Evolutionary conservation across 495 filamentous ascomycete genomes (phyloP).

Genomic region (Acidomyces sp.): DNA sequence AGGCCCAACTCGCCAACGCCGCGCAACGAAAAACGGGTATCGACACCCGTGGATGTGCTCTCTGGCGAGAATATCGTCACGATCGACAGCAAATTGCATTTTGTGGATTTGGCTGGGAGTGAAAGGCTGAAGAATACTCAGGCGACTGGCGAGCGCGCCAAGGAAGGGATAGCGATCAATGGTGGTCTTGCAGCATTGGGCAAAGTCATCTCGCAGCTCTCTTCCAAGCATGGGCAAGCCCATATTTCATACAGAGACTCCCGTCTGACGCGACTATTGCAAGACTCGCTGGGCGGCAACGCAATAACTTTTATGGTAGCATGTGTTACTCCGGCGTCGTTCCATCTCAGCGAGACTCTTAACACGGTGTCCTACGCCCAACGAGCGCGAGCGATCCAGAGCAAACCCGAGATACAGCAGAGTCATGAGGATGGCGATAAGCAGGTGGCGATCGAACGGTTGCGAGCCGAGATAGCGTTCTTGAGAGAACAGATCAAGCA

Average conservation of each 20-base stretch:
- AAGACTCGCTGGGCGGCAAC: conserved; percentile 96
- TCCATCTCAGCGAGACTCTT: conserved; percentile 92
- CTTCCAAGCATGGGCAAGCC: conserved; percentile 70
- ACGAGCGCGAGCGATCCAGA: conserved; percentile 90
- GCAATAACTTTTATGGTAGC: conserved; percentile 99
- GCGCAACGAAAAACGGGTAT: conserved; percentile 70
- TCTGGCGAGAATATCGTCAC: conserved; percentile 64
- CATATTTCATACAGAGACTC: conserved; percentile 98
- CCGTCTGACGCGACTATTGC: conserved; percentile 83
- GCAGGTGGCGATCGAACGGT: conserved; percentile 82
- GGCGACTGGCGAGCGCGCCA: conserved; percentile 87
- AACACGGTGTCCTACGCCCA: conserved; percentile 98
- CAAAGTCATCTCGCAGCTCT: conserved; percentile 97
- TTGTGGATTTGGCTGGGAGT: conserved; percentile 95
- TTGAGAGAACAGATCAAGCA: conserved; percentile 80
- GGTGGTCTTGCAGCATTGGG: conserved; percentile 87
- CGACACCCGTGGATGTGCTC: conserved; percentile 73
- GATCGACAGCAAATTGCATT: conserved; percentile 96
- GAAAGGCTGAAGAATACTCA: conserved; percentile 95
- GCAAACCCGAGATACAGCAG: conserved; percentile 92
- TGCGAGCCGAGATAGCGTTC: conserved; percentile 89
- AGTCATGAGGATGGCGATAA: conserved; percentile 83
- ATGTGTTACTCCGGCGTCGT: conserved; percentile 92
- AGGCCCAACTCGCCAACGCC: conserved; percentile 24
- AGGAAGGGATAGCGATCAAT: conserved; percentile 97